Base-by-base conservation (phyloP, 2,329 filamentous ascomycete species). In the Verticillium isaacii region DNA sequence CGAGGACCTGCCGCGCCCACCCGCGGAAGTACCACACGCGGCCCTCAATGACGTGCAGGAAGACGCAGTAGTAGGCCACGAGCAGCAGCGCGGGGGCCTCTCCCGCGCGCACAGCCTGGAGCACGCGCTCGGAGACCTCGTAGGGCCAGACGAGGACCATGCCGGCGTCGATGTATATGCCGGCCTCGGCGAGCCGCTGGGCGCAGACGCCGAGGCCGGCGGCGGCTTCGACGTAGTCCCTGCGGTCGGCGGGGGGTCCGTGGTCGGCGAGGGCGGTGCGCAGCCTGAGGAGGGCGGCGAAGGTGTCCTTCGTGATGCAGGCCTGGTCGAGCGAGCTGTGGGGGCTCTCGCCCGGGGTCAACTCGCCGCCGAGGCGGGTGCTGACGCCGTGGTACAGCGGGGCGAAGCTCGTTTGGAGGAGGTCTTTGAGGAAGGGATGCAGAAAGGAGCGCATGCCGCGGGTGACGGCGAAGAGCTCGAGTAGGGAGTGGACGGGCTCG, bases 271-370 rank as follows among this genome's bases (percentile, higher is more conserved):
- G 61, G 5, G 61, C 59, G 17, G 39, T 17, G 1, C 7, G 7
- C 5, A 64, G 61, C 19, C 36, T 32, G 11, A 15, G 5, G 0
- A 65, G 17, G n/a, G 63, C 63, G 5, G 63, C 14, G 9, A 60
- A 65, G 3, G 45, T 23, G 88, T 75, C 45, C 23, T 12, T 29
- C 0, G 63, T 59, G 1, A 65, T 11, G 0, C 55, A 57, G 0
- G 60, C 60, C 3, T 37, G 23, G 32, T 58, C 39, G 32, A 65
- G 56, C 6, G 41, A 32, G 1, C 59, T 37, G 6, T 60, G 14
- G 19, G 45, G 19, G 19, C 45, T 58, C 23, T 61, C 58, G 15
- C 54, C 19, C 1, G 23, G 32, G 1, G 19, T 6, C 19, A 23
- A 7, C n/a, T 63, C 63, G 1, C 6, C 19, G 11, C 45, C 19